These are phyloP conservation scores for Speleostelium caveatum DNA, from an alignment of 78 protist genomes.

Conservation along the genomic window DNA sequence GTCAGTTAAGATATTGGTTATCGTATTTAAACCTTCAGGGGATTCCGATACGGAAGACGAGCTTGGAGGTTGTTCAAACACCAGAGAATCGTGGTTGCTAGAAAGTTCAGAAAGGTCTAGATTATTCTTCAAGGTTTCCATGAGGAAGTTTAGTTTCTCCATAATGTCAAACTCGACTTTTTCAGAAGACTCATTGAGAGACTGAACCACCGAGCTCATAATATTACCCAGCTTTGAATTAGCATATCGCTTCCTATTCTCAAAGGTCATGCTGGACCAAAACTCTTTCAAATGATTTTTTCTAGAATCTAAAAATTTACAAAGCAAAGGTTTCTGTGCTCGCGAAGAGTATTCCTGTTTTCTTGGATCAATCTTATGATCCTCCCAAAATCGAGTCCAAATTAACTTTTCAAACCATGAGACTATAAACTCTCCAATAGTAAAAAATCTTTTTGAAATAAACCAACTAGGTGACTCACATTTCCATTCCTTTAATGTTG, in stretches of 20 bases:
- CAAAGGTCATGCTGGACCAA: slow-evolving; percentile 29
- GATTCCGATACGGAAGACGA: slow-evolving; percentile 29
- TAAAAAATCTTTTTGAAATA: slow-evolving; percentile 40
- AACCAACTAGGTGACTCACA: slow-evolving; percentile 68
- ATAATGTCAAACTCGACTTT: slow-evolving; percentile 32
- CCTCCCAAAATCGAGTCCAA: slow-evolving; percentile 65
- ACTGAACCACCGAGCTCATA: slow-evolving; percentile 12
- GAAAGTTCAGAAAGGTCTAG: too few species aligned
- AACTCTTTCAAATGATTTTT: slow-evolving; percentile 38
- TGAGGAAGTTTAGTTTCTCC: slow-evolving; percentile 10
- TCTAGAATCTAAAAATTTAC: slow-evolving; percentile 32
- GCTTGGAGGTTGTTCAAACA: neutral
- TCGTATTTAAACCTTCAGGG: slow-evolving; percentile 21
- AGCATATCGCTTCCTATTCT: slow-evolving; percentile 51
- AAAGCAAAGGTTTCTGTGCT: neutral
- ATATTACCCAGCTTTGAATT: slow-evolving; percentile 21
- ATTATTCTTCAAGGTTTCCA: slow-evolving; percentile 5
- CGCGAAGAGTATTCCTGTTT: neutral
- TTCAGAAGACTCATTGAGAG: slow-evolving; percentile 11
- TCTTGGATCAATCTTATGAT: slow-evolving; percentile 2
- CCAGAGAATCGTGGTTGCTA: too few species aligned
- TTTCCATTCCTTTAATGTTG: slow-evolving; percentile 19
- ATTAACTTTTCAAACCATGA: slow-evolving; percentile 60
- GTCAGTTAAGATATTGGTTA: slow-evolving; percentile 19
- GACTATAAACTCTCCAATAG: slow-evolving; percentile 51